Base-by-base conservation (phyloP, 805 yeast genomes). In the Hagleromyces aurorensis region DNA sequence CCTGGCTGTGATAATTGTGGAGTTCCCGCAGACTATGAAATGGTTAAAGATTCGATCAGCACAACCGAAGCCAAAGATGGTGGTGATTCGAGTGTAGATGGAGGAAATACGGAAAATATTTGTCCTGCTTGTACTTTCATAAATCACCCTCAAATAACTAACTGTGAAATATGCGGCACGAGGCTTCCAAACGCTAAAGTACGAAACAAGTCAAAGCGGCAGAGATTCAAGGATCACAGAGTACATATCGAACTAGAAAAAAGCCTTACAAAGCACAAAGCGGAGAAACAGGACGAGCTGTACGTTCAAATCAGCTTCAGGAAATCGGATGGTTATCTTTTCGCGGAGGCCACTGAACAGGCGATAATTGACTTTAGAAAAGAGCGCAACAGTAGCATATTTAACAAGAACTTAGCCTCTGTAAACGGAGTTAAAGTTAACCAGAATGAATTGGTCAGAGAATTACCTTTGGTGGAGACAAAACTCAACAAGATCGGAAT, bases 131-230 rank as follows among this genome's bases (percentile, higher is more conserved):
- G 94, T 43, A 83, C 97, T 0, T 89, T 86, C 46, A 59, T 73
- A 8, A 91, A 89, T 51, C 95, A 87, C 52, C 81, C 86, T 0
- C 72, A 82, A 3, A 62, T 89, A 64, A 56, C 65, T 20, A 66
- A 64, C 38, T 89, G 98, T 55, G 98, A 89, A 54, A 69, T 91
- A 49, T 89, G 97, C 59, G 96, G 95, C 0, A 63, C 78, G 0
- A 62, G 62, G 13, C 50, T 78, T 15, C 56, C 59, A 3, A 33
- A 44, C 16, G 28, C 33, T 4, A 47, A 23, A 48, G 44, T 14
- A 43, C 33, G 37, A 43, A 44, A 16, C 29, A 37, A 17, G 31
- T 37, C 4, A 25, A 41, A 29, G 20, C 44, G 33, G 23, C 44
- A 27, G 32, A 61, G 44, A 2, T 44, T 43, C 27, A 54, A 45